Percentiles rank a stretch among this genome's conserved stretches.
These are phyloP conservation scores for Magnaporthiopsis rhizophila DNA, from an alignment of 2,329 filamentous ascomycete genomes.

Conservation along the genomic window DNA sequence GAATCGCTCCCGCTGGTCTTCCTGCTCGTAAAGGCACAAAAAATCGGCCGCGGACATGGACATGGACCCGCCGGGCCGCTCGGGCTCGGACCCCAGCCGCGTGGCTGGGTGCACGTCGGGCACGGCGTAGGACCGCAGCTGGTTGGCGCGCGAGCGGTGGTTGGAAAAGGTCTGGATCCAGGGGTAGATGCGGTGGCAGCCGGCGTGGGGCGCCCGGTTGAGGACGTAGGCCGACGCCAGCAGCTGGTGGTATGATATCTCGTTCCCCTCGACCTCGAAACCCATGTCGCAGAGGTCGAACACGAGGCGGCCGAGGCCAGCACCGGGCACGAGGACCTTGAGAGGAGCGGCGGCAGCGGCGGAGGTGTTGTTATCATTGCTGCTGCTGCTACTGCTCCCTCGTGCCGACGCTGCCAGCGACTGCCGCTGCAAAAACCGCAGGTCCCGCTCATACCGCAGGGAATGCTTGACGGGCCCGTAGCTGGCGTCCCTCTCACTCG, in stretches of 20 bases:
- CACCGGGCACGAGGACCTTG: slow-evolving; percentile 77
- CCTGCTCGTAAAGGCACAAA: slow-evolving; percentile 68
- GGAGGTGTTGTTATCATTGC: background rate
- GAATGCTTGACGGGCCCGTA: slow-evolving; percentile 66
- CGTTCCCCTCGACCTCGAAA: slow-evolving; percentile 76
- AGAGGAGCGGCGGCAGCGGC: slow-evolving; percentile 25
- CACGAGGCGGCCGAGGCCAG: slow-evolving; percentile 79
- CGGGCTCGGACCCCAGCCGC: slow-evolving; percentile 31
- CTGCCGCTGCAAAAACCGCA: slow-evolving; percentile 13
- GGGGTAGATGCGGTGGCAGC: slow-evolving; percentile 68
- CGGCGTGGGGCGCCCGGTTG: slow-evolving; percentile 53
- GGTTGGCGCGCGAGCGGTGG: slow-evolving; percentile 62
- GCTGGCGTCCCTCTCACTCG: slow-evolving; percentile 64
- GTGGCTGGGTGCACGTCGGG: slow-evolving; percentile 72
- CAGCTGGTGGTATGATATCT: slow-evolving; percentile 96
- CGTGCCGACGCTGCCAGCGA: slow-evolving; percentile 8
- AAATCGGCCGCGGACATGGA: slow-evolving; percentile 93
- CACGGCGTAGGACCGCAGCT: slow-evolving; percentile 64
- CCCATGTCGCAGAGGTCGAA: slow-evolving; percentile 75
- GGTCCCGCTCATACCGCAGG: slow-evolving; percentile 41
- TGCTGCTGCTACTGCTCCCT: background rate
- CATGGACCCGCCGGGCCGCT: slow-evolving; percentile 55
- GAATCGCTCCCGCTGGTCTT: slow-evolving; percentile 54
- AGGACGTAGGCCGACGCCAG: slow-evolving; percentile 73
- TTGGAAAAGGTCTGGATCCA: slow-evolving; percentile 89